These are phyloP conservation scores for Glutinoglossum americanum DNA, from an alignment of 495 filamentous ascomycete species.

Conservation along the genomic window DNA sequence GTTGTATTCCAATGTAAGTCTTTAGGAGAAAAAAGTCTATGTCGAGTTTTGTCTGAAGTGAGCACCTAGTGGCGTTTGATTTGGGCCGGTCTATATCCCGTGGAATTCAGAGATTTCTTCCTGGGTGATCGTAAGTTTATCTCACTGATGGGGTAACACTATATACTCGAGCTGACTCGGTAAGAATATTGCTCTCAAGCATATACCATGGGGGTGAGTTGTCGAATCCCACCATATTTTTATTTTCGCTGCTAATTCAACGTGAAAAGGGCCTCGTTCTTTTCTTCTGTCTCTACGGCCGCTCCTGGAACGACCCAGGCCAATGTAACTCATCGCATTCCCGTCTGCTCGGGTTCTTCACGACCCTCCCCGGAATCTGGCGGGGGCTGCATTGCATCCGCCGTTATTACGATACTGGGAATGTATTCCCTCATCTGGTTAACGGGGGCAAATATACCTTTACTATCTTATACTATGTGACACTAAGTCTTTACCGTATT, in stretches of 20 bases:
- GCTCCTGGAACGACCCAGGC: slow-evolving; percentile 43
- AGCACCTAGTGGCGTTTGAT: slow-evolving; percentile 52
- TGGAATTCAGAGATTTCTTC: slow-evolving; percentile 96
- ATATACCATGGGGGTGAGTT: slow-evolving; percentile 63
- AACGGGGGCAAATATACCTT: slow-evolving; percentile 85
- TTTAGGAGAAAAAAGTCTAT: neutral
- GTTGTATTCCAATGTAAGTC: slow-evolving; percentile 57
- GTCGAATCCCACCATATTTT: slow-evolving; percentile 6
- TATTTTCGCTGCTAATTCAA: slow-evolving; percentile 1
- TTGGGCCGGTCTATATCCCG: slow-evolving; percentile 68
- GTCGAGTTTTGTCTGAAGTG: neutral
- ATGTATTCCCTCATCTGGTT: slow-evolving; percentile 76
- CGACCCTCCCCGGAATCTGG: slow-evolving; percentile 66
- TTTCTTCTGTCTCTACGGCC: slow-evolving; percentile 84
- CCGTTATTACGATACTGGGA: slow-evolving; percentile 69
- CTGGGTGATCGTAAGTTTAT: slow-evolving; percentile 42
- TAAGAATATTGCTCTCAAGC: slow-evolving; percentile 86
- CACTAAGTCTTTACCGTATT: slow-evolving; percentile 64
- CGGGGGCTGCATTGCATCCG: slow-evolving; percentile 76
- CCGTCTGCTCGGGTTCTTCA: slow-evolving; percentile 66
- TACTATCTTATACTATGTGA: slow-evolving; percentile 59
- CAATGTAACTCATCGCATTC: slow-evolving; percentile 77
- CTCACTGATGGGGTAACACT: neutral
- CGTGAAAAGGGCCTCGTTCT: slow-evolving; percentile 53
- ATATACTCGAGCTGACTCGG: no score